Evolutionary conservation across 2,329 filamentous ascomycete genomes (phyloP).

Genomic region (Tolypocladium pustulatum): DNA sequence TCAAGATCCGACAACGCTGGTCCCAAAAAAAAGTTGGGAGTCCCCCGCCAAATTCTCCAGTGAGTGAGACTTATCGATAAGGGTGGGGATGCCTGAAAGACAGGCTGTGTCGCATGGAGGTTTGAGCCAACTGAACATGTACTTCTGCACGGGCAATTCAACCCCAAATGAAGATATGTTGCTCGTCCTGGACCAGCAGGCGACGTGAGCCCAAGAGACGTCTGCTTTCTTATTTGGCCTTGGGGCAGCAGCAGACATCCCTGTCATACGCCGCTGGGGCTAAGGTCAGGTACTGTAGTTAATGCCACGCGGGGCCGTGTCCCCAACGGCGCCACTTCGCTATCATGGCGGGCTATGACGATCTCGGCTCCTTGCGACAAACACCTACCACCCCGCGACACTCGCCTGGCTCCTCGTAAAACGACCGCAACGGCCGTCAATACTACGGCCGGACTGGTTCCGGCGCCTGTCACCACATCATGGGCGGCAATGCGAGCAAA

Average conservation of each 20-base stretch:
- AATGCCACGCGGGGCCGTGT: background rate
- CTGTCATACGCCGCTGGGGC: background rate
- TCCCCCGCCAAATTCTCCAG: background rate
- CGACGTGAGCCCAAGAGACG: background rate
- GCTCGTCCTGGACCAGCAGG: too few relatives aligned
- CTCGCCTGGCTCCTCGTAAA: background rate
- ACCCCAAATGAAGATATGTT: too few relatives aligned
- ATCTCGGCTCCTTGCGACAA: background rate
- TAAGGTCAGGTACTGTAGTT: background rate
- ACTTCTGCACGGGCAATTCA: background rate
- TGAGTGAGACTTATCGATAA: background rate
- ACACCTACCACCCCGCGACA: background rate
- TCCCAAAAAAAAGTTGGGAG: background rate
- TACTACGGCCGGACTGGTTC: slow-evolving; percentile 2
- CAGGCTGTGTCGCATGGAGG: background rate
- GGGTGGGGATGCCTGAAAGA: background rate
- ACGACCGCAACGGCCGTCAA: background rate
- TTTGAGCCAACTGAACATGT: background rate
- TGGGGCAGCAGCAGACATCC: background rate
- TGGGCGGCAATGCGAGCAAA: slow-evolving; percentile 47
- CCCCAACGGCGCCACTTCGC: background rate
- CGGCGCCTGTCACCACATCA: slow-evolving; percentile 14
- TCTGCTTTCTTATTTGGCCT: background rate
- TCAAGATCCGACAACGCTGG: background rate
- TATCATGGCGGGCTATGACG: background rate